Evolutionary conservation across 2,329 filamentous ascomycete species (phyloP), one percentile per base, ranked within the genome.

Genomic region (Phaeomoniella chlamydospora): DNA sequence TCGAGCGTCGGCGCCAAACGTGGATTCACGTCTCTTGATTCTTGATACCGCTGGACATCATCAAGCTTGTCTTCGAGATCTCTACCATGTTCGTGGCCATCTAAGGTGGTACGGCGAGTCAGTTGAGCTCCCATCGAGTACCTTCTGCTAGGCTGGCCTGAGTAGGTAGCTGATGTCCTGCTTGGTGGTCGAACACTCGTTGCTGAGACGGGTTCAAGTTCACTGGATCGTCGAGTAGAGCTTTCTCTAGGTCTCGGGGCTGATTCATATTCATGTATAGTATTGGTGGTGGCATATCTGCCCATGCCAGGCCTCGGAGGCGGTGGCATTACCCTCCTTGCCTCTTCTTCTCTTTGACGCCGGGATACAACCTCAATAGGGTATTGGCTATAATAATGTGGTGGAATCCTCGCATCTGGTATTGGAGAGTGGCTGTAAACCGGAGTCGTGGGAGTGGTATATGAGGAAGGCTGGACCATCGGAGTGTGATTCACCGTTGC

Each of bases 1-100:
- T 6, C 16, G 4, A 13, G 13, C 11, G 19, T 36, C 12, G 18
- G 6, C 17, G 13, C n/a, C 5, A 18, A 11, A n/a, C 22, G 31
- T 13, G 31, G 31, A 17, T 32, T 32, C 6, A 17, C 15, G 31
- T 16, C 34, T 29, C 11, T n/a, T n/a, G 16, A 10, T 29, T 36
- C 29, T 16, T 36, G 34, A 16, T 36, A 36, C 5, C 16, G 16
- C 29, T 36, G 16, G 4, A 18, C 34, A 29, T 30, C 22, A 11
- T 14, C 14, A 15, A 18, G 11, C 17, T 36, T 36, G 5, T 29
- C 14, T 29, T 29, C 17, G 18, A 30, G 18, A 11, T 30, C 34
- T 4, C 11, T 6, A 9, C 15, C 9, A 12, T 14, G 10, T 13
- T 26, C 22, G 14, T 14, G 12, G 14, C 34, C 22, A 22, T 36